Evolutionary conservation across 2,329 filamentous ascomycete species (phyloP).

Genomic region (Davidsoniella neocaledoniae): DNA sequence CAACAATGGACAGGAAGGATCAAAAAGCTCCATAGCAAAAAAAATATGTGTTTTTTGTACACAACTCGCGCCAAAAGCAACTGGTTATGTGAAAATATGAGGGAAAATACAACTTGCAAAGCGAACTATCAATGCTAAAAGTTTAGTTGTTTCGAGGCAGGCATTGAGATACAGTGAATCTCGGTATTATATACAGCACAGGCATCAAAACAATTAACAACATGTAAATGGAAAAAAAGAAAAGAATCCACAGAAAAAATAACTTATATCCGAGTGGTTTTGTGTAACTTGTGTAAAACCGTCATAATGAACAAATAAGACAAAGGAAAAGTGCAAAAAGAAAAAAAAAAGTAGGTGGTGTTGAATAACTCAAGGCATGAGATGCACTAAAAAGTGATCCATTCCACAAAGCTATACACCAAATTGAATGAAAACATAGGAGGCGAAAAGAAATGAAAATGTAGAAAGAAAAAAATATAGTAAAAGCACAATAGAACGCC

Average conservation of each 20-base stretch:
- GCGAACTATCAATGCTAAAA: neutral
- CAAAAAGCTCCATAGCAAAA: too few species aligned
- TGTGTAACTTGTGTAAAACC: neutral
- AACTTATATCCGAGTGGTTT: slow-evolving; percentile 2
- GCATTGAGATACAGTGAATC: neutral
- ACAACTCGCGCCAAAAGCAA: too few species aligned
- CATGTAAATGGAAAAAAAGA: neutral
- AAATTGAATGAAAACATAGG: neutral
- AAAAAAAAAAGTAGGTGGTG: slow-evolving; percentile 2
- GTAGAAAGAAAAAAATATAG: neutral
- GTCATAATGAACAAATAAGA: slow-evolving; percentile 4
- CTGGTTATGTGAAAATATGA: too few species aligned
- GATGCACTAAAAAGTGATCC: neutral
- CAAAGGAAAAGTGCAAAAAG: slow-evolving; percentile 3
- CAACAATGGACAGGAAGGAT: too few species aligned
- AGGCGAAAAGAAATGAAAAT: neutral
- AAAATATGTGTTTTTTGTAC: too few species aligned
- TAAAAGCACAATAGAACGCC: slow-evolving; percentile 4
- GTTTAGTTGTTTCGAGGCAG: neutral
- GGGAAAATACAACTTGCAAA: neutral
- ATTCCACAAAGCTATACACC: neutral
- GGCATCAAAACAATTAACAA: neutral
- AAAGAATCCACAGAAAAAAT: slow-evolving; percentile 4
- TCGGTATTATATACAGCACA: too few species aligned
- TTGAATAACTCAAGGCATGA: neutral